Evolutionary conservation across 2,329 filamentous ascomycete genomes (phyloP), one percentile per base, ranked within the genome.

Genomic region (Beauveria varroae): DNA sequence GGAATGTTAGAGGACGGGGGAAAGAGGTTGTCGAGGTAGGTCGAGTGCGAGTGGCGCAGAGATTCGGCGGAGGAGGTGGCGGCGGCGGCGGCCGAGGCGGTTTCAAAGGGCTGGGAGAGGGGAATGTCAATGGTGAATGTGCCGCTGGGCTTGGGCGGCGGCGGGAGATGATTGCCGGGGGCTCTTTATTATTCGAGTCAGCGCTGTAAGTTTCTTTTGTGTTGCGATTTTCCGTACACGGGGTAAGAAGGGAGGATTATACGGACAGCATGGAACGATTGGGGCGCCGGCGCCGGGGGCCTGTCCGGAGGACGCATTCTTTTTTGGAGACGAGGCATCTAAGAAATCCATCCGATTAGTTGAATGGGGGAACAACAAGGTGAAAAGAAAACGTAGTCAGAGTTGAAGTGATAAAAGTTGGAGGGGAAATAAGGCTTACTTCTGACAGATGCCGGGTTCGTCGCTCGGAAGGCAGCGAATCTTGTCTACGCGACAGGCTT

Each of bases 101-200:
- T 9, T 24, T 71, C 70, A 1, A 72, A 65, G 10, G 79, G 75
- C 6, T 69, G 71, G 0, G 77, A 71, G 67, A 83, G 74, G 59
- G 76, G 73, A 67, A 81, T 81, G 71, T 83, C 76, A 67, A 82
- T 81, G 66, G 75, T 80, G 67, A 82, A 81, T 18, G 77, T 83
- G 73, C 78, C 78, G 65, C 78, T 76, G 0, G 77, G 76, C 3
- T 73, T 73, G 3, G 78, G 69, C 1, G 73, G 72, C 22, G 70
- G 72, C 6, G 68, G 69, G 40, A 50, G 55, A 10, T 50, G 10
- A 28, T 51, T 22, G 10, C 9, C 55, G 65, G 69, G 53, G 63
- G 62, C 12, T 44, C 55, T 56, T 18, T 37, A 3, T 37, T 37
- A 1, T 37, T 34, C 34, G 5, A 37, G 34, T 37, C 34, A 37